These are phyloP conservation scores for Ophiorrhiza pumila DNA, from an alignment of 257 asterid species.

Conservation along the genomic window DNA sequence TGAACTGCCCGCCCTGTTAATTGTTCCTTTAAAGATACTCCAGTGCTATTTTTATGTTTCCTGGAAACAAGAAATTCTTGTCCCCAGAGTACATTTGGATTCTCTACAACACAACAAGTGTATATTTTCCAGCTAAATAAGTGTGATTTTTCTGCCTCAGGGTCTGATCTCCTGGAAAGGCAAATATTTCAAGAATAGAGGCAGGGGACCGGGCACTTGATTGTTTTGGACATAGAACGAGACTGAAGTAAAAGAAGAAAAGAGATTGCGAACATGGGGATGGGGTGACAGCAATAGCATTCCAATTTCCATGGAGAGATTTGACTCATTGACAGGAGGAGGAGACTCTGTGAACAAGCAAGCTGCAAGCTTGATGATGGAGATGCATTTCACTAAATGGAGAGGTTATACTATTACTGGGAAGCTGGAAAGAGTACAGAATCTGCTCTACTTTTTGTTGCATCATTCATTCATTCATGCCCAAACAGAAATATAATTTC, in stretches of 20 bases:
- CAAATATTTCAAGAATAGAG: not conserved
- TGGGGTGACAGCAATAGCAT: slow-evolving; percentile 4
- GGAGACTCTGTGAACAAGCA: not conserved
- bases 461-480: no score
- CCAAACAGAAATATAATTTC: not conserved
- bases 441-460: no score
- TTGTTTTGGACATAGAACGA: not conserved
- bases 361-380: not conserved
- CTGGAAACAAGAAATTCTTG: not conserved
- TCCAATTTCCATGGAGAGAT: not conserved
- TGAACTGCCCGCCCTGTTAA: not conserved
- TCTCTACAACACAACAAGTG: not conserved
- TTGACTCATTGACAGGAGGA: no score
- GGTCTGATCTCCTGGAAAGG: slow-evolving; percentile 26
- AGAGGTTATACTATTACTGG: not conserved
- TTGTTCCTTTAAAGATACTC: not conserved
- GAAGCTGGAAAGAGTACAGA: not conserved
- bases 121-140: not conserved
- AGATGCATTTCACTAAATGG: not conserved
- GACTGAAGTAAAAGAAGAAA: not conserved
- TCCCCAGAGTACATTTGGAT: not conserved
- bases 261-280: not conserved
- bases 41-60: not conserved
- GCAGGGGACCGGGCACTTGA: not conserved
- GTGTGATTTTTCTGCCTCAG: slow-evolving; percentile 23